Evolutionary conservation across 2,329 filamentous ascomycete species (phyloP), one percentile per base, ranked within the genome.

Genomic region (Alternaria burnsii): DNA sequence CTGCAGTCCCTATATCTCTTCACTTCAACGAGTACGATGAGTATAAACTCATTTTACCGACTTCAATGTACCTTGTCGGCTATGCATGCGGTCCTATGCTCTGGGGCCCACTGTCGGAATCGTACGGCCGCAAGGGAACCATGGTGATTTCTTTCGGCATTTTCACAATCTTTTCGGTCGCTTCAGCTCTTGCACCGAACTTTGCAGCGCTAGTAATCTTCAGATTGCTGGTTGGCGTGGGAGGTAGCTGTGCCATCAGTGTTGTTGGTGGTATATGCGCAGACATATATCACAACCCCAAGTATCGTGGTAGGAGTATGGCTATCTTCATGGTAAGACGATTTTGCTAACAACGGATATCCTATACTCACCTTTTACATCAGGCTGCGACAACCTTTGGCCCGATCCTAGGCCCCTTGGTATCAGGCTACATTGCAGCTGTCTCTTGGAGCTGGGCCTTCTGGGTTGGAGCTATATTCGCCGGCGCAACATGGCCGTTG

Each of bases 371-470:
- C 36, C n/a, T n/a, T 6, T 14, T 10, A 11, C 18, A 20, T 86
- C 5, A 88, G 84, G 86, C 85, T 18, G 88, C 84, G 14, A 92
- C 89, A 4, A 84, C 86, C 0, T 87, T 87, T 44, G 90, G 90
- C 0, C 89, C 88, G 0, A 82, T 91, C n/a, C 76, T 89, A 3
- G 87, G 88, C 2, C 89, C 89, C 3, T 85, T 89, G 16, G 82
- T 89, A 22, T 87, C 87, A 0, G 89, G 89, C 10, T 91, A 85
- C 76, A 84, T 86, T 40, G 81, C 86, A 1, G 82, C 81, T 1
- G 83, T 90, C 26, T 85, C 84, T 26, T 92, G 89, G 90, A 83
- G 87, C 42, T 92, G 89, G 90, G 79, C 85, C 1, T 91, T 91
- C 71, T 91, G 89, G 86, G 84, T 92, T 24, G 89, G 82, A 14